Conservation (phyloP, 1,284 basidiomycete genomes). For the Naganishia liquefaciens region DNA sequence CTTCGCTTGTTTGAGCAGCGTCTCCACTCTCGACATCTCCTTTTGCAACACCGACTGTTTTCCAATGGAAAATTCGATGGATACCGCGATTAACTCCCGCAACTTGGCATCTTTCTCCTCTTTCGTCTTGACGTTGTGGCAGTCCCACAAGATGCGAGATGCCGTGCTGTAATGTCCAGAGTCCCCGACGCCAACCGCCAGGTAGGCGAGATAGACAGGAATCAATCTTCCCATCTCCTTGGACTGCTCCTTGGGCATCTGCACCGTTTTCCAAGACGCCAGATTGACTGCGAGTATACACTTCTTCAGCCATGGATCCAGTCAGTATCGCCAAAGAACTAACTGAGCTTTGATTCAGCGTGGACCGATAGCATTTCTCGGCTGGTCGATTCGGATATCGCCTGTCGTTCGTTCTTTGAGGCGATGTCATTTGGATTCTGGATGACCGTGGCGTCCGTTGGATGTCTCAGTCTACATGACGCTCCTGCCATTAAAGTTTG, state of each 20-base stretch:
- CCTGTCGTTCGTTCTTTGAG: too few relatives aligned
- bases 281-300: background rate
- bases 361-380: too few relatives aligned
- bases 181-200: background rate
- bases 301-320: too few relatives aligned
- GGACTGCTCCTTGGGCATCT: background rate
- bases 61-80: background rate
- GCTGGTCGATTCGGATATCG: too few relatives aligned
- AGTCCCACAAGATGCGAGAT: background rate
- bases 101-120: background rate
- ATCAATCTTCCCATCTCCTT: background rate
- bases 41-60: background rate
- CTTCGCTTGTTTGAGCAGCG: background rate
- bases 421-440: too few relatives aligned
- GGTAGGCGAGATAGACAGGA: conserved; percentile 3
- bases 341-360: too few relatives aligned
- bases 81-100: background rate
- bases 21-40: background rate
- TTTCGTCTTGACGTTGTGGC: background rate
- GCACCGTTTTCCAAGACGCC: background rate
- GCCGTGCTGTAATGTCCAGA: background rate
- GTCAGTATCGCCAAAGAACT: too few relatives aligned
- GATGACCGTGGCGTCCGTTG: too few relatives aligned
- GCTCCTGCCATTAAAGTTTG: too few relatives aligned
- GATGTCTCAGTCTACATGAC: too few relatives aligned